Percentiles rank a stretch among this genome's conserved stretches.
Evolutionary conservation across 1,139 yeast genomes (phyloP).

Genomic region (Pneumocystis sp.): DNA sequence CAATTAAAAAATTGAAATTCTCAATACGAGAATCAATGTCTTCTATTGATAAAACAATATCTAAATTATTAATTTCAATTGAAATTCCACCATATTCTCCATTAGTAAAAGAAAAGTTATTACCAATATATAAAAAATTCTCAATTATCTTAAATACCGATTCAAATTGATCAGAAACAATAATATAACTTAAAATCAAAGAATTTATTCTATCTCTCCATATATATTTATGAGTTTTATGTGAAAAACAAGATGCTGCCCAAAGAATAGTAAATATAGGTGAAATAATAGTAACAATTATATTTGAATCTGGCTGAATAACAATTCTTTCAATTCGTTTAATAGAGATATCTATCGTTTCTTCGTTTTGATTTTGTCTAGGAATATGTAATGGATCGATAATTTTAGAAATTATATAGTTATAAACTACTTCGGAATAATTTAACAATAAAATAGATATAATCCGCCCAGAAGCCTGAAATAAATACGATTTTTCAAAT

Average conservation of each 20-base stretch:
- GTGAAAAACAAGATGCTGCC: conserved; percentile 44
- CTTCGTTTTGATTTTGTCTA: background rate
- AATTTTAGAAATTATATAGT: background rate
- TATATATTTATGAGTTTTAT: conserved; percentile 23
- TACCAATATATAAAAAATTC: conserved; percentile 6
- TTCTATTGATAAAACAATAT: background rate
- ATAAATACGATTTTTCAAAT: background rate
- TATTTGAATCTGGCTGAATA: conserved; percentile 12
- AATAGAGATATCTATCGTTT: conserved; percentile 1
- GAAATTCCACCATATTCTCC: conserved; percentile 46
- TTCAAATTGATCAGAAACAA: conserved; percentile 4
- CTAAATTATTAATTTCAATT: conserved; percentile 22
- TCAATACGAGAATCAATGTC: conserved; percentile 5
- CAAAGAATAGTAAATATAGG: conserved; percentile 37
- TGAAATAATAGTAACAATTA: conserved; percentile 21
- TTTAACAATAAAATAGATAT: background rate
- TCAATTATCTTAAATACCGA: conserved; percentile 4
- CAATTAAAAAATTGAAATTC: conserved; percentile 8
- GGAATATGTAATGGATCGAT: background rate
- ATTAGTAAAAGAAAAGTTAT: conserved; percentile 35
- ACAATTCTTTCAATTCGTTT: conserved; percentile 6
- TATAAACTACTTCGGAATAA: background rate
- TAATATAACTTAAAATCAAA: conserved; percentile 13
- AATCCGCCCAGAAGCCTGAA: background rate
- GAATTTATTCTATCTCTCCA: conserved; percentile 23